These are phyloP conservation scores for Lineolata rhizophorae DNA, from an alignment of 495 filamentous ascomycete genomes.

Conservation along the genomic window DNA sequence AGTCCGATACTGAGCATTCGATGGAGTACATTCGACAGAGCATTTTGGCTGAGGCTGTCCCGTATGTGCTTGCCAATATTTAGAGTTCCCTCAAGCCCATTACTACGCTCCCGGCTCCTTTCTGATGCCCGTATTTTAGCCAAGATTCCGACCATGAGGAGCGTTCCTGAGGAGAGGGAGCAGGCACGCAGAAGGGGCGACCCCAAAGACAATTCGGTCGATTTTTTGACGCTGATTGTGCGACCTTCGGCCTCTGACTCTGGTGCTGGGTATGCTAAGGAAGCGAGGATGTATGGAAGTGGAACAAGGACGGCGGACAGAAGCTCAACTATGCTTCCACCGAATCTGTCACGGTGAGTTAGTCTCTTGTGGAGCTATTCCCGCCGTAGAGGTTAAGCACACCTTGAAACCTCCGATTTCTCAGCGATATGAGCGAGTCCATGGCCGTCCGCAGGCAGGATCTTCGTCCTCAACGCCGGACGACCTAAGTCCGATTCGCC, in stretches of 20 bases:
- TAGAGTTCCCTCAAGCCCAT: too few relatives aligned
- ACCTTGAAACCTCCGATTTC: too few relatives aligned
- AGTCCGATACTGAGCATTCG: conserved; percentile 22
- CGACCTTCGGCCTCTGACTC: conserved; percentile 1
- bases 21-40: conserved; percentile 5
- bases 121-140: conserved; percentile 14
- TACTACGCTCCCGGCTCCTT: conserved; percentile 16
- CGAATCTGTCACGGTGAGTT: too few relatives aligned
- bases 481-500: conserved; percentile 15
- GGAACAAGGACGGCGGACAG: conserved; percentile 10
- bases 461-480: too few relatives aligned
- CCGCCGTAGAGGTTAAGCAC: too few relatives aligned
- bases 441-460: too few relatives aligned
- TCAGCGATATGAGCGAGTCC: too few relatives aligned
- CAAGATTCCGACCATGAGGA: conserved; percentile 19
- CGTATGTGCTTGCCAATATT: too few relatives aligned
- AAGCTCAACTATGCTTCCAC: too few relatives aligned
- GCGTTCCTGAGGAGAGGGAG: conserved; percentile 19
- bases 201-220: too few relatives aligned
- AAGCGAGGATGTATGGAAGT: conserved; percentile 10
- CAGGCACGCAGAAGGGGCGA: conserved; percentile 14
- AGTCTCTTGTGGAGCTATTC: too few relatives aligned
- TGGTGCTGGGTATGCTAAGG: conserved; percentile 5
- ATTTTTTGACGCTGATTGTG: conserved; percentile 4
- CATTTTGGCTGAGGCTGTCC: too few relatives aligned